Evolutionary conservation across 2,329 filamentous ascomycete species (phyloP), one percentile per base, ranked within the genome.

Genomic region (Mollisiaceae sp.): DNA sequence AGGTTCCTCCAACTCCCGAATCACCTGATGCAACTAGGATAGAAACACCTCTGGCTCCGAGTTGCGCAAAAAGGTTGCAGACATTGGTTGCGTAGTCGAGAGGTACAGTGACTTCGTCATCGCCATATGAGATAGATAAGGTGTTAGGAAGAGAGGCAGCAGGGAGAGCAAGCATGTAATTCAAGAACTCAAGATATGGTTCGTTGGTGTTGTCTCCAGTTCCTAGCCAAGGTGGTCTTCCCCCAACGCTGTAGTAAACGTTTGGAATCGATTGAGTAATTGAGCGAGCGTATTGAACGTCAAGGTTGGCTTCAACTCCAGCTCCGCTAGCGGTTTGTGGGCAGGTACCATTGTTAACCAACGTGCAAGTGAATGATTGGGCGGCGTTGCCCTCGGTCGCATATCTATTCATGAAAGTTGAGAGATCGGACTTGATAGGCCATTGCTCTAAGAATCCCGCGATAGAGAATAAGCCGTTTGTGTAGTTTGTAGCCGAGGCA

Each of bases 161-260:
- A 0, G 77, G 71, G 68, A 85, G 83, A 1, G 78, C 76, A 0
- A 89, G 81, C 1, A 90, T 75, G 75, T 86, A 85, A 63, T 85
- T 81, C 8, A 91, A 79, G 79, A 85, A 91, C 15, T 82, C 82
- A 1, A 91, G 79, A 75, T 91, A 91, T 0, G 89, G 89, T 78
- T 92, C 90, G 75, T 91, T 92, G 69, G 81, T 82, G 75, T 88
- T 83, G 75, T 79, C 61, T 69, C 75, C 70, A 9, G 60, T 60
- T 5, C 79, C 69, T 47, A 86, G 81, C 75, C 83, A 86, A 0
- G 85, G 81, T 12, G 80, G 77, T 72, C 83, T 84, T 20, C 86
- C 86, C 27, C 83, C 86, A 9, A 84, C 86, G 3, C 82, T 83
- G 75, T 82, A 89, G 58, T 83, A 83, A 9, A 78, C 81, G 56